Conservation (phyloP, 2,329 filamentous ascomycete species). For the Trichoderma lentiforme region DNA sequence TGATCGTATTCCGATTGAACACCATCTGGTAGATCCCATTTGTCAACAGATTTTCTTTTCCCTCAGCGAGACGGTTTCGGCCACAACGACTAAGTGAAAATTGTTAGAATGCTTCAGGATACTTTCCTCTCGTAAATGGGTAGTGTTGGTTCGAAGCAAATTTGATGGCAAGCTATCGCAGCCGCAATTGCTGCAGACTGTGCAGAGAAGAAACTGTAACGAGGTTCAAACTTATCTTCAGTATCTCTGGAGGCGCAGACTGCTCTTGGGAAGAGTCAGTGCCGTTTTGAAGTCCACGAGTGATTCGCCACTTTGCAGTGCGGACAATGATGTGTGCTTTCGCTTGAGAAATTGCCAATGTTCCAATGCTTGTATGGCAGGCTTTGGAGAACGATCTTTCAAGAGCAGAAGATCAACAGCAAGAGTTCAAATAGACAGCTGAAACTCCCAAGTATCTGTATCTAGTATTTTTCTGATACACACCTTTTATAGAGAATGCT, state of each 20-base stretch:
- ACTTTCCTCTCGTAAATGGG: neutral
- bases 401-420: neutral
- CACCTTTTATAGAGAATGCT: neutral
- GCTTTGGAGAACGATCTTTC: neutral
- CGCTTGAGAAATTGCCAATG: neutral
- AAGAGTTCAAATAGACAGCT: neutral
- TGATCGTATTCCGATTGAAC: neutral
- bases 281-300: neutral
- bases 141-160: neutral
- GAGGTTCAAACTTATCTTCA: neutral
- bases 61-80: neutral
- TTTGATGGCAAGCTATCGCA: neutral
- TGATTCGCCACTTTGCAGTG: neutral
- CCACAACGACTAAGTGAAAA: neutral
- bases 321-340: neutral
- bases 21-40: neutral
- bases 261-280: neutral
- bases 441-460: neutral
- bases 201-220: neutral
- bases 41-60: neutral
- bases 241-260: neutral
- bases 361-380: neutral
- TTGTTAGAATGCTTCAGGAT: fast-evolving
- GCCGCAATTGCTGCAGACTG: neutral
- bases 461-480: neutral